phyloP scores from a whole-genome alignment of 768 basidiomycete species.

The Serendipita sp. region DNA sequence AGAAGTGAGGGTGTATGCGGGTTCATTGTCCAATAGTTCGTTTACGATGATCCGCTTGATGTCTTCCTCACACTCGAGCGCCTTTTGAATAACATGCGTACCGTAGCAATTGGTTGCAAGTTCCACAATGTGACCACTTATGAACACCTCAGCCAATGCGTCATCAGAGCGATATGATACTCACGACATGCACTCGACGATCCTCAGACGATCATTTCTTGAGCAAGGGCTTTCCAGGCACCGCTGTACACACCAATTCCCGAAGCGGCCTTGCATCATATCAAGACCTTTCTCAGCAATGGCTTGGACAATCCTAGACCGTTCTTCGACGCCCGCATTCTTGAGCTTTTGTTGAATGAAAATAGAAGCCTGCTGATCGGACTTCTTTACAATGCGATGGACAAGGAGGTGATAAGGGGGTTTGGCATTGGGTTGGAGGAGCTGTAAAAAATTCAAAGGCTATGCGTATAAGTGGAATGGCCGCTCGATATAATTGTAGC shows the following conservation, averaged over 20 bases:
- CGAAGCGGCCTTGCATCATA: conserved; percentile 75
- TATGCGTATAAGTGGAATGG: conserved; percentile 17
- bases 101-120: conserved; percentile 82
- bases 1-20: conserved; percentile 72
- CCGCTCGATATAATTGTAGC: not conserved
- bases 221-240: conserved; percentile 70
- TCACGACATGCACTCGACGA: conserved; percentile 76
- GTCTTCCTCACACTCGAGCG: conserved; percentile 81
- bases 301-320: conserved; percentile 73
- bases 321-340: conserved; percentile 61
- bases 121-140: conserved; percentile 67
- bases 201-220: conserved; percentile 59
- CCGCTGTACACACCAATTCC: conserved; percentile 83
- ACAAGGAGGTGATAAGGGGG: conserved; percentile 76
- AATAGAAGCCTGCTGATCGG: conserved; percentile 81
- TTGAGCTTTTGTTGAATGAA: conserved; percentile 85
- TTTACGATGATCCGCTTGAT: conserved; percentile 69
- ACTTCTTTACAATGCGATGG: conserved; percentile 71
- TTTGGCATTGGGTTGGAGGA: conserved; percentile 70
- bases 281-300: conserved; percentile 73
- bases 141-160: not conserved
- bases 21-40: conserved; percentile 70
- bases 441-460: conserved; percentile 81
- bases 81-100: conserved; percentile 79
- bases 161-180: conserved; percentile 9